Base-by-base conservation (phyloP, 495 filamentous ascomycete genomes). In the Barbatosphaeria neglecta region DNA sequence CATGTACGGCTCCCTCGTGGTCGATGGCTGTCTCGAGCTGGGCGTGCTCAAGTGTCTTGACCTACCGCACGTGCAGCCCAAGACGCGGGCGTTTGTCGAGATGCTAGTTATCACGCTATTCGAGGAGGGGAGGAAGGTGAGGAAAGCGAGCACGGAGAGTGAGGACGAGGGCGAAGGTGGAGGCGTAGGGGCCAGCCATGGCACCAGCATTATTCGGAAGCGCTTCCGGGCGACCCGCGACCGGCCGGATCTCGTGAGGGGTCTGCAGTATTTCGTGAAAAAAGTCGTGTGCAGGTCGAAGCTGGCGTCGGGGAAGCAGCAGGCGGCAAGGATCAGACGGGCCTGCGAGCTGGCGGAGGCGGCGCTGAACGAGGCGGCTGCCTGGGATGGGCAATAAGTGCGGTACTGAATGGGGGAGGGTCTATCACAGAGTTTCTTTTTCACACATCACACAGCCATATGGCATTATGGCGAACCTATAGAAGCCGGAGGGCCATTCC, bases 41-140 rank as follows among this genome's bases (percentile, higher is more conserved):
- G 65, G 68, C 0, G 69, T 84, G 24, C 60, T 96, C 37, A 95
- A 75, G 63, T 81, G 75, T 27, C 78, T 95, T 37, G 88, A 90
- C 50, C 76, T 90, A 37, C 69, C 80, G 11, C 86, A 84, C 55
- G 68, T 95, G 17, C 85, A 90, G 53, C 63, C 73, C 4, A 86
- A 85, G 63, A 84, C 85, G 0, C 80, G 78, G 47, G 78, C 72
- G 1, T 90, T 95, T 52, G 67, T 87, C 23, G 89, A 95, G 60
- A 57, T 93, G 1, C 56, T 95, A 58, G 66, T 96, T 19, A 81
- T 90, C 51, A 86, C 79, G 7, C 55, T 84, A 17, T 75, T 94
- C 17, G 73, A 85, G 28, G 77, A 83, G 47, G 78, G 62, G 22
- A 44, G 49, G 24, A 35, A 47, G 45, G 37, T 17, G 17, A 11